Percentiles rank a stretch among this genome's conserved stretches.
Evolutionary conservation across 768 basidiomycete species (phyloP).

Genomic region (Kwoniella bestiolae): DNA sequence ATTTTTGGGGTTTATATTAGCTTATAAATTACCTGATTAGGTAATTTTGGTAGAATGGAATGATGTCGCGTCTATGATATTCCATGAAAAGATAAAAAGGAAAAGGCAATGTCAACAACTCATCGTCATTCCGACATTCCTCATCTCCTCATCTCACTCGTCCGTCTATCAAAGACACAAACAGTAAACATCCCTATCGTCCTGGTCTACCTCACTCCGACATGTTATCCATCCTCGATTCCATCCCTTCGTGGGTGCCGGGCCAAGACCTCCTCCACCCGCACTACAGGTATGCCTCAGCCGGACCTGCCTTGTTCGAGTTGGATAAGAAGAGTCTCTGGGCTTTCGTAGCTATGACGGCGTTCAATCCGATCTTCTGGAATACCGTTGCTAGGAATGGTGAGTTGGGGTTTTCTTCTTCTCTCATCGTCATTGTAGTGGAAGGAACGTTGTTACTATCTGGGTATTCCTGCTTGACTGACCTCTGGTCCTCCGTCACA

Average conservation of each 20-base stretch:
- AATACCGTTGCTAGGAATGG: slow-evolving; percentile 93
- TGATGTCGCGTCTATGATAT: not conserved
- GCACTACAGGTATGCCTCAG: slow-evolving; percentile 10
- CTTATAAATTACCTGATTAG: slow-evolving; percentile 2
- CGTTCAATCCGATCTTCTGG: slow-evolving; percentile 95
- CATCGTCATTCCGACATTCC: not conserved
- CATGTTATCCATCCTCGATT: slow-evolving; percentile 16
- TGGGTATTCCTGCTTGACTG: not conserved
- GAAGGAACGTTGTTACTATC: too few species aligned
- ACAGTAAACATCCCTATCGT: not conserved
- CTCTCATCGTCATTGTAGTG: not conserved
- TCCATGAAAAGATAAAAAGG: too few species aligned
- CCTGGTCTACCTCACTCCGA: not conserved
- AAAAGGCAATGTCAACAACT: slow-evolving; percentile 22
- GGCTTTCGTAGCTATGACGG: slow-evolving; percentile 69
- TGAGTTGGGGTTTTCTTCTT: slow-evolving; percentile 57
- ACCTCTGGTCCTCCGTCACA: not conserved
- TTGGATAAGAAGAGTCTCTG: slow-evolving; percentile 68
- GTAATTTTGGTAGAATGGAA: not conserved
- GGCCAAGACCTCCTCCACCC: slow-evolving; percentile 23
- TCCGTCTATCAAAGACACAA: not conserved
- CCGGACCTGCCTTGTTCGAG: slow-evolving; percentile 61
- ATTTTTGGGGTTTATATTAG: slow-evolving; percentile 2
- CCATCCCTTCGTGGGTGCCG: slow-evolving; percentile 43
- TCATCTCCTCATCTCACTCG: not conserved